Evolutionary conservation across 2,329 filamentous ascomycete genomes (phyloP).

Genomic region (Penicillium sp.): DNA sequence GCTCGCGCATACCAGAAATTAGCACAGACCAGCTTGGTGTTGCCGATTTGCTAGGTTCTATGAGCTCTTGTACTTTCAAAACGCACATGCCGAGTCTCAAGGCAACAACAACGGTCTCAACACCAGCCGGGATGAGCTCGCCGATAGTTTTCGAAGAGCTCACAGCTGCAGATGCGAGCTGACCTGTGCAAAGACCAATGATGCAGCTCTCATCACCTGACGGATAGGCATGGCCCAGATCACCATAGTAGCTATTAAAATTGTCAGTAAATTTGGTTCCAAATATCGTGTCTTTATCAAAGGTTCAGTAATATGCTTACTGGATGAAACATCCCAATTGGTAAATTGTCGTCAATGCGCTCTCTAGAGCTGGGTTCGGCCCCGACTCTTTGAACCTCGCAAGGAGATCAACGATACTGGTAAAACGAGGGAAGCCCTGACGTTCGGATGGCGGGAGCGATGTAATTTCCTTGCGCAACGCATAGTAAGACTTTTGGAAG

Average conservation of each 20-base stretch:
- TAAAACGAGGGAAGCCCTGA: constrained; percentile 39
- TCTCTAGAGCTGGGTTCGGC: constrained; percentile 42
- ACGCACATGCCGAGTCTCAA: constrained; percentile 45
- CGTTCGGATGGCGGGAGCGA: constrained; percentile 35
- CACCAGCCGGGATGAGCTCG: constrained; percentile 42
- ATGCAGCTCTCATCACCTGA: constrained; percentile 36
- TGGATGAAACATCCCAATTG: constrained; percentile 45
- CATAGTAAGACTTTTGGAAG: constrained; percentile 43
- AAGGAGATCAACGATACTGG: constrained; percentile 39
- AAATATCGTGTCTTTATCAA: neutral
- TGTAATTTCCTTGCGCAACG: constrained; percentile 41
- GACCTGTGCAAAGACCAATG: constrained; percentile 45
- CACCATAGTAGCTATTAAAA: constrained; percentile 40
- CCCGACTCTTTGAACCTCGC: constrained; percentile 32
- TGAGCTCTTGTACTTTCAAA: constrained; percentile 35
- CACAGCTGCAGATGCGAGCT: constrained; percentile 42
- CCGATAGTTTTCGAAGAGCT: constrained; percentile 40
- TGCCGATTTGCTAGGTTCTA: constrained; percentile 30
- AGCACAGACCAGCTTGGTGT: constrained; percentile 42
- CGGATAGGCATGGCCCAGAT: constrained; percentile 42
- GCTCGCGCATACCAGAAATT: constrained; percentile 38
- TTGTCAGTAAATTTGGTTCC: constrained; percentile 9
- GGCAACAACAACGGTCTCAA: constrained; percentile 44
- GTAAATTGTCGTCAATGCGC: constrained; percentile 44
- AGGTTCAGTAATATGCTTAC: constrained; percentile 27